phyloP scores from a whole-genome alignment of 1,284 basidiomycete genomes.

The Trametes polyzona region DNA sequence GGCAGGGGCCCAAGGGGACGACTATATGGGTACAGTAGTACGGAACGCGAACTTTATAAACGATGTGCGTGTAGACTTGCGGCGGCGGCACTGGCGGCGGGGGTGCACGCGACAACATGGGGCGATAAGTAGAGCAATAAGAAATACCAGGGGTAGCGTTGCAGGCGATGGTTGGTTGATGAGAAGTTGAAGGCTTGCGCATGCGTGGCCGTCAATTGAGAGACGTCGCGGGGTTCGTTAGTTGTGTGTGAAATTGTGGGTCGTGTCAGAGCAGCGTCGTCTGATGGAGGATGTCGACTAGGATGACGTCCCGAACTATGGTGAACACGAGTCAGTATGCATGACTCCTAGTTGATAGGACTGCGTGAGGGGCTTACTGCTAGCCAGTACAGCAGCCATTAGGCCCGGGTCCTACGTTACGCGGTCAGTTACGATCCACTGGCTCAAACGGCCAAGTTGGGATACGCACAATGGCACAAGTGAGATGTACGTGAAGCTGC shows the following conservation, averaged over 20 bases:
- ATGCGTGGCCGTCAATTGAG: too few relatives aligned
- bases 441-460: neutral
- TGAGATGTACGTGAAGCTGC: conserved; percentile 56
- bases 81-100: neutral
- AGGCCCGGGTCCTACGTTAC: conserved; percentile 45
- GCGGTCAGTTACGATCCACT: neutral
- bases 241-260: neutral
- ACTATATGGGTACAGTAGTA: conserved; percentile 3
- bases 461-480: conserved; percentile 50
- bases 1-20: neutral
- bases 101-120: conserved; percentile 1
- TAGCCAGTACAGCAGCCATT: conserved; percentile 48
- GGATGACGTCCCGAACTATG: conserved; percentile 47
- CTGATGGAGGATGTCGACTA: conserved; percentile 27
- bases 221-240: too few relatives aligned
- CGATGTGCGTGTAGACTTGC: neutral
- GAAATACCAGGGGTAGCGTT: conserved; percentile 2
- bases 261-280: conserved; percentile 27
- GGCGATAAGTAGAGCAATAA: conserved; percentile 22
- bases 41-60: neutral
- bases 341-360: too few relatives aligned
- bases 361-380: conserved; percentile 48
- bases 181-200: neutral
- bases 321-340: neutral
- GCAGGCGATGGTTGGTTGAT: neutral